Evolutionary conservation across 768 basidiomycete genomes (phyloP), one percentile per base, ranked within the genome.

Genomic region (Albatrellus ellisii): DNA sequence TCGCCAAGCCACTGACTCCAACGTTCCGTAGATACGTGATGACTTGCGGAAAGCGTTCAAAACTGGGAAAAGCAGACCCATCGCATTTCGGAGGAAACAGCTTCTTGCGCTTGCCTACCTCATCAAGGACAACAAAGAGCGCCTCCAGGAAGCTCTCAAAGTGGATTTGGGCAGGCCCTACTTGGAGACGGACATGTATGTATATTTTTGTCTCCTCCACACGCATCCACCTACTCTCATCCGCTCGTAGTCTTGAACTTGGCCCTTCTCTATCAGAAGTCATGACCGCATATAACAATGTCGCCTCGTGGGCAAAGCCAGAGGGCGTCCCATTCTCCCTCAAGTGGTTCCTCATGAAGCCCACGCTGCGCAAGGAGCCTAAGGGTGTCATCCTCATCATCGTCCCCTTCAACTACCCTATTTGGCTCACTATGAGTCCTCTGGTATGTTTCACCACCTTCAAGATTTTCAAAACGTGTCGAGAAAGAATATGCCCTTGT

Each of bases 341-440:
- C 39, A 75, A 68, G 50, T 82, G 66, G 52, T 63, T 61, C 6
- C 60, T 73, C 0, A 72, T 84, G 68, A 63, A 67, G 7, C 84
- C 85, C 1, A 64, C 68, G 11, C 67, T 85, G 2, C 66, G 73
- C 41, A 83, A 85, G 51, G 82, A 85, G 49, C 68, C 88, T 34
- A 90, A 89, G 56, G 84, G 84, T 2, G 69, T 76, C 20, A 69
- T 79, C 0, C 61, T 85, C 36, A 71, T 82, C 50, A 78, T 87
- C 42, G 65, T 64, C 25, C 79, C 82, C 0, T 85, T 82, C 68
- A 86, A 85, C 57, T 84, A 79, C 53, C 85, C 83, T 0, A 45
- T 85, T 10, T 77, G 67, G 65, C 57, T 81, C 39, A 56, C 68
- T 0, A 27, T 83, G 6, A 61, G 65, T 1, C 79, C 80, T 10